Base-by-base conservation (phyloP, 176 grass and related monocot species). In the Zizania latifolia region DNA sequence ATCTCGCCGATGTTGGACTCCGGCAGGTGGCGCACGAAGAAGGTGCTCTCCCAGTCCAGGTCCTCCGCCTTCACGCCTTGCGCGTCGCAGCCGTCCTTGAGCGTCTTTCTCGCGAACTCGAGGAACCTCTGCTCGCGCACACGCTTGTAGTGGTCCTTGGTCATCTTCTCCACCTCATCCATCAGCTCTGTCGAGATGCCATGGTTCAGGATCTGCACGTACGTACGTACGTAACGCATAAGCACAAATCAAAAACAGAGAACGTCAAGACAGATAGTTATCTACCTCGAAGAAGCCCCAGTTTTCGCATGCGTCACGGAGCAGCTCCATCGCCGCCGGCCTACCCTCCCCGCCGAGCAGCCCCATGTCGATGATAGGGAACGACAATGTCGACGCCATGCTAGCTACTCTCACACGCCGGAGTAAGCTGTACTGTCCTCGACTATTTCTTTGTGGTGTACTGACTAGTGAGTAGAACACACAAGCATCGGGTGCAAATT, bases 271-370 rank as follows among this genome's bases (percentile, higher is more conserved):
- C 31, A 6, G 15, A 32, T 31, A 10, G 22, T 78, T 24, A n/a
- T 45, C 29, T 21, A 96, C 95, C 95, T 99, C 79, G 29, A 99
- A 99, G 89, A 99, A 99, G 10, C 95, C 95, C 95, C 95, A 99
- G 72, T 90, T 94, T 82, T 92, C 78, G 72, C 95, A 99, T 8
- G 95, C 95, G 16, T 99, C 95, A 1, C 31, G 86, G 30, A 94
- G 74, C 34, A 92, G 17, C 14, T 78, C 91, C 95, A 99, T 99
- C 1, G 86, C 84, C 23, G 31, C 60, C 0, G 60, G 74, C 66
- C 89, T 78, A 68, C 86, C 19, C 72, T 81, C 35, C 55, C 89
- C 89, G 6, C 5, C 74, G 3, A 99, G 81, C 79, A 86, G 67
- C 10, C 21, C 84, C 89, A 99, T 92, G 89, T 99, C 62, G 83